phyloP scores from a whole-genome alignment of 2,329 filamentous ascomycete genomes.

The Torrubiellomyces zombiae region DNA sequence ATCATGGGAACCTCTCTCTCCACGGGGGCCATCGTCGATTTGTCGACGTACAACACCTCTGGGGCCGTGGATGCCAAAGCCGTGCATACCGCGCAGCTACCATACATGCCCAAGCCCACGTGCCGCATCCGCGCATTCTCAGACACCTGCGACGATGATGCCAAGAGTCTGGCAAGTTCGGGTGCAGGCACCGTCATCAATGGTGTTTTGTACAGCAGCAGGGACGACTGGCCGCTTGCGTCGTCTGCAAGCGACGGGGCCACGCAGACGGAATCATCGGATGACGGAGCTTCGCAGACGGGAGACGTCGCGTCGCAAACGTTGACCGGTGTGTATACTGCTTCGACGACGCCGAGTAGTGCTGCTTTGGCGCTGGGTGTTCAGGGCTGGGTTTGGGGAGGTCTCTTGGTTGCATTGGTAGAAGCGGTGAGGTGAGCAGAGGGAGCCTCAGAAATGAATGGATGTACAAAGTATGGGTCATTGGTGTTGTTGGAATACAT shows the following conservation, averaged over 20 bases:
- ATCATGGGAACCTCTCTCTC: conserved; percentile 37
- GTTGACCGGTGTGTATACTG: conserved; percentile 18
- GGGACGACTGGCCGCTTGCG: conserved; percentile 24
- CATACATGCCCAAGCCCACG: conserved; percentile 28
- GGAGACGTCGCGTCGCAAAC: no score
- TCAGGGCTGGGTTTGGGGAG: no score
- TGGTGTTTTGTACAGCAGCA: conserved; percentile 33
- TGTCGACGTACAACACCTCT: conserved; percentile 35
- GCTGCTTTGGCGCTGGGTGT: neutral
- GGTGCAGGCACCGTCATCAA: conserved; percentile 41
- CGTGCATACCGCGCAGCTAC: conserved; percentile 33
- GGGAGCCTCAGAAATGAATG: no score
- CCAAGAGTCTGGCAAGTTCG: conserved; percentile 29
- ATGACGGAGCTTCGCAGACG: conserved; percentile 7
- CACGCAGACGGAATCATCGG: conserved; percentile 8
- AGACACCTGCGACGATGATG: conserved; percentile 32
- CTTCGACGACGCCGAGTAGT: conserved; percentile 14
- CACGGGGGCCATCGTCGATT: conserved; percentile 34
- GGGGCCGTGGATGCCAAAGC: conserved; percentile 37
- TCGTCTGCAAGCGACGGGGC: no score
- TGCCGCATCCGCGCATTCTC: conserved; percentile 42
- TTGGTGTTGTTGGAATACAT: no score
- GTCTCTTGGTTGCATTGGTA: no score
- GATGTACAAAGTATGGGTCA: no score
- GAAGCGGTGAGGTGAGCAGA: no score